Evolutionary conservation across 2,329 filamentous ascomycete species (phyloP), one percentile per base, ranked within the genome.

Genomic region (Dothistroma pini): DNA sequence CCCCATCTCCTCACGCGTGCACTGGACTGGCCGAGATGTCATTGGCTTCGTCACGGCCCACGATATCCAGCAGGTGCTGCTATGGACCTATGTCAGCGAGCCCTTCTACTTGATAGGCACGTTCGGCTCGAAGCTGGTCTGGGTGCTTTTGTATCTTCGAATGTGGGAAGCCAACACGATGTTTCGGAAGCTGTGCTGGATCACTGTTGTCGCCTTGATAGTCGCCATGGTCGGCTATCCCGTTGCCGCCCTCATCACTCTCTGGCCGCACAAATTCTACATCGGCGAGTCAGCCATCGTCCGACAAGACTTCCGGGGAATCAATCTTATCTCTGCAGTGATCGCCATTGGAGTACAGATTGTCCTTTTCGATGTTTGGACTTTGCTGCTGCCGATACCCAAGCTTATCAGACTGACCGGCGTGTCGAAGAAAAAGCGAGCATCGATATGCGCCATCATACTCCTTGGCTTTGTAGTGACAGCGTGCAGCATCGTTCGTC

Each of bases 131-230:
- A 64, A 64, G 34, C 34, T 64, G 22, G 59, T 48, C 8, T 59
- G 56, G 62, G 59, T 62, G 19, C 29, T 61, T 19, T 44, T 64
- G 10, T 64, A 64, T 31, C 32, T 64, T 49, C 57, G 62, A 22
- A 59, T 64, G 57, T 64, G 62, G 62, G 62, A 64, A n/a, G 56
- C 57, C n/a, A 64, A 64, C 21, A 64, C 59, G 7, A 9, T 19
- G 16, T 64, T 64, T 31, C 62, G 59, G n/a, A 60, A 62, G 35
- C 11, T 59, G 3, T 64, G 62, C 57, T 64, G 59, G 57, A 25
- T 48, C 16, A 60, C 59, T 2, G 29, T 56, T 11, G 25, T 34
- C 22, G 32, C 62, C 4, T 41, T 60, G 10, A 34, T 19, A 7
- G 31, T n/a, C 9, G 38, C 19, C 12, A 55, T 56, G 21, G 29